Percentiles rank a stretch among this genome's conserved stretches.
These are phyloP conservation scores for Glycine tomentella DNA, from an alignment of 306 rosid genomes.

Conservation along the genomic window DNA sequence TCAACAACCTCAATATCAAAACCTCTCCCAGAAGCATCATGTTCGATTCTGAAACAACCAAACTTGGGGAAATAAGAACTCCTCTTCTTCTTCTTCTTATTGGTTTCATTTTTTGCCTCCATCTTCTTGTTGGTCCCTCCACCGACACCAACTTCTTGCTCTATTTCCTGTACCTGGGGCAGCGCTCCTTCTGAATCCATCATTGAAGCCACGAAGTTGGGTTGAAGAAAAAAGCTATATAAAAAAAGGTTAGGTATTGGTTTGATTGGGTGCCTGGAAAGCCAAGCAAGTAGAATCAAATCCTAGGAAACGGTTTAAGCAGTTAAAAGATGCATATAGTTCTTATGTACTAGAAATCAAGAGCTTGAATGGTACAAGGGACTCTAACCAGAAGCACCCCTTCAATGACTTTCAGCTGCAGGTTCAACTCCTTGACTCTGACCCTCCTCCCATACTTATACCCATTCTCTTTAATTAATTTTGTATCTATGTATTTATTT, in stretches of 20 bases:
- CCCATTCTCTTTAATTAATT: neutral
- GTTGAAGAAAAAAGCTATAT: neutral
- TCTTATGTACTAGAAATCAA: neutral
- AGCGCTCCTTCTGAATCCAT: slow-evolving; percentile 42
- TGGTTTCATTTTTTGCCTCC: neutral
- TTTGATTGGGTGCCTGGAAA: neutral
- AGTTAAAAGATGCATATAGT: neutral
- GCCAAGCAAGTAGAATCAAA: neutral
- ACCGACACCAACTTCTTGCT: slow-evolving; percentile 15
- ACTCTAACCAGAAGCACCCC: slow-evolving; percentile 26
- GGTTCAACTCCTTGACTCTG: slow-evolving; percentile 35
- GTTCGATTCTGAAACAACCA: slow-evolving; percentile 64
- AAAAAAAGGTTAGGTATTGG: too few relatives aligned
- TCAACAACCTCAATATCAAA: slow-evolving; percentile 68
- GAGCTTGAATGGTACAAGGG: neutral
- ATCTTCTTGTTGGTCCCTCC: slow-evolving; percentile 18
- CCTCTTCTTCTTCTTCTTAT: slow-evolving; percentile 24
- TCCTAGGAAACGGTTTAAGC: slow-evolving; percentile 25
- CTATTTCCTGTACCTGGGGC: slow-evolving; percentile 34
- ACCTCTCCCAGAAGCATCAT: slow-evolving; percentile 53
- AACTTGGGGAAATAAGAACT: slow-evolving; percentile 52
- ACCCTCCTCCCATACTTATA: slow-evolving; percentile 14
- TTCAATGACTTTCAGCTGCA: slow-evolving; percentile 14
- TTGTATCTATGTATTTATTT: neutral
- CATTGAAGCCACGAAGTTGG: slow-evolving; percentile 24